Evolutionary conservation across 2,329 filamentous ascomycete genomes (phyloP).

Genomic region (Fusarium sp.): DNA sequence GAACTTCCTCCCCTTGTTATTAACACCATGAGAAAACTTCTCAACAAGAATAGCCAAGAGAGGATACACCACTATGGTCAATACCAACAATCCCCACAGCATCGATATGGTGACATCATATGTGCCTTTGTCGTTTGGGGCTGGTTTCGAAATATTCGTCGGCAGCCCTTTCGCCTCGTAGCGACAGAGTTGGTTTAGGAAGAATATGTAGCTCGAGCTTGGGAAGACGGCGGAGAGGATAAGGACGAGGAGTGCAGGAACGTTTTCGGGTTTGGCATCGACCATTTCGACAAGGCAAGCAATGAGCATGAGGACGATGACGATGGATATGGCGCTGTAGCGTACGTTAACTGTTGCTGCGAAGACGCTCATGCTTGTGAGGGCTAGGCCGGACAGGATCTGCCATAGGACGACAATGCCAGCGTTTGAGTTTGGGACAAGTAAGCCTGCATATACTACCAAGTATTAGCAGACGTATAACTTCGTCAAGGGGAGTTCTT

Average conservation of each 20-base stretch:
- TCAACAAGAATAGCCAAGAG: background rate
- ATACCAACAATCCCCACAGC: background rate
- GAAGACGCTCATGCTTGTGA: slow-evolving; percentile 4
- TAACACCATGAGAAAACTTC: background rate
- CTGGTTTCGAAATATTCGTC: background rate
- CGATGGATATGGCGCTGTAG: slow-evolving; percentile 4
- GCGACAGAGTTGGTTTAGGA: slow-evolving; percentile 4
- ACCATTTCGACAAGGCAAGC: background rate
- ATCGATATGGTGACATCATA: slow-evolving; percentile 1
- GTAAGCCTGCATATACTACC: slow-evolving; percentile 61
- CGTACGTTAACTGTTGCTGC: slow-evolving; percentile 14
- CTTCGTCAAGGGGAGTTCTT: accelerated
- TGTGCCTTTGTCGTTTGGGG: background rate
- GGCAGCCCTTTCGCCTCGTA: background rate
- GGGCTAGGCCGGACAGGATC: background rate
- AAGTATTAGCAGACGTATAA: background rate
- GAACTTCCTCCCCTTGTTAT: background rate
- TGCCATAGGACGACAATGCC: slow-evolving; percentile 4
- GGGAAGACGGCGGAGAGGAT: slow-evolving; percentile 3
- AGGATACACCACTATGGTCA: background rate
- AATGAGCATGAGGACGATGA: background rate
- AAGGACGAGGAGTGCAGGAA: background rate
- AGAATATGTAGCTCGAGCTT: background rate
- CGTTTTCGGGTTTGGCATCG: slow-evolving; percentile 1
- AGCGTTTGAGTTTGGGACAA: background rate